Evolutionary conservation across 2,329 filamentous ascomycete genomes (phyloP).

Genomic region (Diaporthe sp.): DNA sequence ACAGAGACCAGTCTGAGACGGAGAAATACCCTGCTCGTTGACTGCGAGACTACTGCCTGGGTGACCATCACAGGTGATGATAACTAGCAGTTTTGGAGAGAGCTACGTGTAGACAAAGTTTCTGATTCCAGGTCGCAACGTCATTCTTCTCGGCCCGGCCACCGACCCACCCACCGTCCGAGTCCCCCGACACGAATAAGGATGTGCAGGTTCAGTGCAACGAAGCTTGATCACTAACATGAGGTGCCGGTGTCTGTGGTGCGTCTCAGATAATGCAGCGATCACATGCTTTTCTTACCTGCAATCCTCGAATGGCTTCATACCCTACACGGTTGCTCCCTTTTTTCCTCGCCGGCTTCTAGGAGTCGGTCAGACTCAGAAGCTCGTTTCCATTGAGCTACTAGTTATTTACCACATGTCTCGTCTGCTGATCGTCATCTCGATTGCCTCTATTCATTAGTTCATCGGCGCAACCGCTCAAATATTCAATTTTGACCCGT

Average conservation of each 20-base stretch:
- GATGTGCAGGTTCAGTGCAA: background rate
- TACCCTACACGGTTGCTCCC: background rate
- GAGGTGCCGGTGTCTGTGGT: background rate
- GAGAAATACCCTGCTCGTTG: background rate
- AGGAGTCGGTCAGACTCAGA: background rate
- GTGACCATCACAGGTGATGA: background rate
- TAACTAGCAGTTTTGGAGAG: background rate
- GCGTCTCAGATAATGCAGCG: background rate
- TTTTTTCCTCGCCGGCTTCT: background rate
- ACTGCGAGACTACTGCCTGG: background rate
- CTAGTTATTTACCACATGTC: background rate
- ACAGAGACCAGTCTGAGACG: background rate
- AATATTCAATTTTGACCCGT: background rate
- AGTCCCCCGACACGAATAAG: background rate
- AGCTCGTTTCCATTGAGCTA: background rate
- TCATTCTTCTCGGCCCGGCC: conserved; percentile 22
- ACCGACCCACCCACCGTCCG: background rate
- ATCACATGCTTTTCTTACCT: conserved; percentile 20
- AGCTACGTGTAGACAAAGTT: background rate
- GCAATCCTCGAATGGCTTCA: background rate
- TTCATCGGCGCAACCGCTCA: too few relatives aligned
- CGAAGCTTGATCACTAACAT: background rate
- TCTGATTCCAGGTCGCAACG: background rate
- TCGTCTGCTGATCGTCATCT: background rate
- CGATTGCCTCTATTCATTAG: background rate